Conservation (phyloP, 176 grass and related monocot species). For the Alloteropsis semialata region DNA sequence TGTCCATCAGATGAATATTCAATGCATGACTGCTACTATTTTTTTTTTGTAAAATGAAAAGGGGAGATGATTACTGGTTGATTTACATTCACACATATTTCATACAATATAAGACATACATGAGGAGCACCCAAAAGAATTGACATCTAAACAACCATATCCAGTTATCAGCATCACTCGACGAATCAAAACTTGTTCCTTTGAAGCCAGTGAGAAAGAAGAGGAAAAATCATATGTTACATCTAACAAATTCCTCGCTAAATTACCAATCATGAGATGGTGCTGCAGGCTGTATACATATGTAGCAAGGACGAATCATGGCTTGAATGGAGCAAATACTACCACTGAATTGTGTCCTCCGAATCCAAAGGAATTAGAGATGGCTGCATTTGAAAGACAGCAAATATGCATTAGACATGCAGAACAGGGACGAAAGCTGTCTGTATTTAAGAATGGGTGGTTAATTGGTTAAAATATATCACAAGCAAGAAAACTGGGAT, state of each 20-base stretch:
- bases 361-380: slow-evolving; percentile 98
- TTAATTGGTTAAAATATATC: neutral
- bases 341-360: slow-evolving; percentile 97
- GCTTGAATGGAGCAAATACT: slow-evolving; percentile 92
- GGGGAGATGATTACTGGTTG: neutral
- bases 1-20: neutral
- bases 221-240: neutral
- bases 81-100: neutral
- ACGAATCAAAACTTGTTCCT: slow-evolving; percentile 31
- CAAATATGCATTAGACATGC: neutral
- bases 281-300: neutral
- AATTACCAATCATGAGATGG: neutral
- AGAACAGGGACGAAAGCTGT: neutral
- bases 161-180: slow-evolving; percentile 1
- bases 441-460: neutral
- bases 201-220: neutral
- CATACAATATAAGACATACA: neutral
- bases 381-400: slow-evolving; percentile 41
- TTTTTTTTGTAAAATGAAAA: neutral
- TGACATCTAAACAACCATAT: neutral
- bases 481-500: neutral
- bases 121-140: slow-evolving; percentile 12
- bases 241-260: slow-evolving; percentile 18
- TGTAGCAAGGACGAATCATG: slow-evolving; percentile 34
- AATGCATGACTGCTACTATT: neutral